Percentiles rank a stretch among this genome's conserved stretches.
Conservation (phyloP, 75 land plant genomes). For the Cunninghamia lanceolata region DNA sequence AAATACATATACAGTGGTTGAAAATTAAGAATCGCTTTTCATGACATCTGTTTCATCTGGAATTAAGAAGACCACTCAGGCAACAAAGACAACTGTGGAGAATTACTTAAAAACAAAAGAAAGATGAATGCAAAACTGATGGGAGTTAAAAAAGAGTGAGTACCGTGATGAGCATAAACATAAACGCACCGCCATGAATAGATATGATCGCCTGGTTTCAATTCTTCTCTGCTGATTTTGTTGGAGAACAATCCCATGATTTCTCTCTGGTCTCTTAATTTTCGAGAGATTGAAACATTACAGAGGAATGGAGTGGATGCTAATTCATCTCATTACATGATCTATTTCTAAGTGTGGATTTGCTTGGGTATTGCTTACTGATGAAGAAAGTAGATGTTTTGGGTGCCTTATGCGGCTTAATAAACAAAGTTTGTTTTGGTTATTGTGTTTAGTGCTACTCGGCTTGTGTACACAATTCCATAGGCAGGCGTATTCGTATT, state of each 20-base stretch:
- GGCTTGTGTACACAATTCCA: no score
- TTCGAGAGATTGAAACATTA: neutral
- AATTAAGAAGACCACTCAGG: no score
- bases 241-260: constrained; percentile 52
- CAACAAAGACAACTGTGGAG: neutral
- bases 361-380: no score
- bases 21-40: neutral
- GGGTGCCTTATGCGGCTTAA: no score
- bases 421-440: no score
- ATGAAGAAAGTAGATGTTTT: no score
- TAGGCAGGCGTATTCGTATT: no score
- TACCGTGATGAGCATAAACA: constrained; percentile 82
- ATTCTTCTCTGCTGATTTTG: constrained; percentile 33
- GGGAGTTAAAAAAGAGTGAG: constrained; percentile 8
- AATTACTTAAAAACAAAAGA: neutral
- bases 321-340: no score
- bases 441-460: no score
- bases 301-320: neutral
- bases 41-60: no score
- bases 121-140: neutral
- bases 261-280: neutral
- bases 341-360: no score
- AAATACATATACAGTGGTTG: neutral
- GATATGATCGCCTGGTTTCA: constrained; percentile 78
- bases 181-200: constrained; percentile 81